Base-by-base conservation (phyloP, 2,329 filamentous ascomycete genomes). In the Pestalotiopsis sp. region DNA sequence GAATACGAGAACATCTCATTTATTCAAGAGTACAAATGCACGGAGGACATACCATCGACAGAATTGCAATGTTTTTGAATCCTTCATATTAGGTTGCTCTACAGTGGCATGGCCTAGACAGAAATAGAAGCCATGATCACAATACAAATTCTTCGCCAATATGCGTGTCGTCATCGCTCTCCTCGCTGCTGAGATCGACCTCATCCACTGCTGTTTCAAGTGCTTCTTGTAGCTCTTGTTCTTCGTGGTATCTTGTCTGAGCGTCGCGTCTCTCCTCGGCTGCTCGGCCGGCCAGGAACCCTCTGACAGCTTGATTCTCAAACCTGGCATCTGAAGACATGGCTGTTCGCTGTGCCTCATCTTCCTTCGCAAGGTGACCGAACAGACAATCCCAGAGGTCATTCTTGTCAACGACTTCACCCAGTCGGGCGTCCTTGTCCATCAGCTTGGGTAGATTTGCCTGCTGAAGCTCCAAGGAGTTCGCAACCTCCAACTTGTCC, bases 331-430 rank as follows among this genome's bases (percentile, higher is more conserved):
- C 78, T 4, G 68, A 66, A 12, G 56, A 68, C n/a, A 70, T 23
- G 25, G 64, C 60, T 60, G 41, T 17, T 12, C 66, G 71, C 69
- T 4, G 67, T 67, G 45, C 65, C 67, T 25, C 68, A 6, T 65
- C 74, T 45, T 77, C 75, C 69, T 78, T 80, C 45, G 77, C 76
- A 17, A 85, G 84, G 63, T 83, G 80, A 0, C 93, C 92, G 83
- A 98, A 98, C 1, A 98, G 82, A 79, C 95, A 98, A 71, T 90
- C 89, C 95, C 95, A 98, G 58, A 98, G 77, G 78, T 98, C 95
- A 13, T 90, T 87, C 71, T 92, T 88, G 59, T 89, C 86, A 3
- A 98, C 93, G 68, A 93, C 83, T 80, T 98, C 96, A 0, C 95
- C 95, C 0, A 91, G 91, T 2, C 88, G 86, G 67, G 87, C 88